Percentiles rank a stretch among this genome's conserved stretches.
phyloP scores from a whole-genome alignment of 23 red algal species.

The Gracilariopsis chorda region DNA sequence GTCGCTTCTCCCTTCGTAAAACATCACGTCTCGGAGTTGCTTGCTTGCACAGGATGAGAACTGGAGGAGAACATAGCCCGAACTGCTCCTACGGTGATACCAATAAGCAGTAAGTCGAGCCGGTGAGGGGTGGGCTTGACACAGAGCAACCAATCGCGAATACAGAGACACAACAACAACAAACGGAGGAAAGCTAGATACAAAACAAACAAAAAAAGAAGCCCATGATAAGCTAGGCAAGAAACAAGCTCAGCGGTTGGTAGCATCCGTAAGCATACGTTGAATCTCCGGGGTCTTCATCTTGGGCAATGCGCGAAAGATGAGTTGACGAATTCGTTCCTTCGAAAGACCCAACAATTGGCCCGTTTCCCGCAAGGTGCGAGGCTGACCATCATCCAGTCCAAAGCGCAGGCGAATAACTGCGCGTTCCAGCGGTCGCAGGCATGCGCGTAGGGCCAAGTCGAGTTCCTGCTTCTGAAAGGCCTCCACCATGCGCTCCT shows the following conservation, averaged over 20 bases:
- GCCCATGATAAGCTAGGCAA: not conserved
- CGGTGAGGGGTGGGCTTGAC: too few relatives aligned
- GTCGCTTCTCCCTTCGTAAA: too few relatives aligned
- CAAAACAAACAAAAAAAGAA: not conserved
- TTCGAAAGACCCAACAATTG: constrained; percentile 54
- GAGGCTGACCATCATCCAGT: constrained; percentile 86
- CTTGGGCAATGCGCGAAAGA: constrained; percentile 70
- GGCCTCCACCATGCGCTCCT: constrained; percentile 69
- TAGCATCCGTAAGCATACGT: constrained; percentile 43
- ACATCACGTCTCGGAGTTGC: too few relatives aligned
- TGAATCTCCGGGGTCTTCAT: constrained; percentile 70
- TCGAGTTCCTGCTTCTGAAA: constrained; percentile 57
- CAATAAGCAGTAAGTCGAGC: too few relatives aligned
- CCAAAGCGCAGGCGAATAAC: constrained; percentile 91
- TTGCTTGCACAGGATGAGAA: too few relatives aligned
- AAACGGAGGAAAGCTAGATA: too few relatives aligned
- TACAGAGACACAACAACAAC: too few relatives aligned
- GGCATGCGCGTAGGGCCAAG: constrained; percentile 30
- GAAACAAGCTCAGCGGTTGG: not conserved
- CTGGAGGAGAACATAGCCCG: too few relatives aligned
- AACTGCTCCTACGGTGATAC: too few relatives aligned
- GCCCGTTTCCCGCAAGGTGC: constrained; percentile 63
- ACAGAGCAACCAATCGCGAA: too few relatives aligned
- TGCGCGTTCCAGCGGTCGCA: constrained; percentile 75
- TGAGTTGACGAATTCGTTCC: constrained; percentile 84